Conservation (phyloP, 768 basidiomycete species). For the Boletus fagicola region DNA sequence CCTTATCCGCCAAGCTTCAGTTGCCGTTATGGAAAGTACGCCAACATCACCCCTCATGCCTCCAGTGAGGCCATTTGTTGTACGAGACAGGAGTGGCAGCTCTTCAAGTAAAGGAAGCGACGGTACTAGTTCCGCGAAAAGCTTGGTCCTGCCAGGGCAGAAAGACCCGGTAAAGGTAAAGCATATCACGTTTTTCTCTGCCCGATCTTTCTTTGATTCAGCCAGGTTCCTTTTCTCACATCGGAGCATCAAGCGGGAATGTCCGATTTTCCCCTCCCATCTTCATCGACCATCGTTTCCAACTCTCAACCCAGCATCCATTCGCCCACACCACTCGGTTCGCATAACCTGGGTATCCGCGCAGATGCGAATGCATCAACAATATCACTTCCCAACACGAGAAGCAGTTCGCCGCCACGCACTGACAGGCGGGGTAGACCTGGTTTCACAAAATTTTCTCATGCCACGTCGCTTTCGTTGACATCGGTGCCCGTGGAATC, state of each 20-base stretch:
- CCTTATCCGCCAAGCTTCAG: conserved; percentile 49
- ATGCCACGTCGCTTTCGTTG: conserved; percentile 34
- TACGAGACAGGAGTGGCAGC: conserved; percentile 49
- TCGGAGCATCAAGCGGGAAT: conserved; percentile 70
- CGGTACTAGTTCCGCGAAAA: conserved; percentile 26
- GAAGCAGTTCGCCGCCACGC: conserved; percentile 29
- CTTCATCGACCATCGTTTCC: conserved; percentile 51
- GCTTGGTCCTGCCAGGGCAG: conserved; percentile 52
- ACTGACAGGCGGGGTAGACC: conserved; percentile 22
- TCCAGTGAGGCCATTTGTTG: conserved; percentile 47
- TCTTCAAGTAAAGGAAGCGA: conserved; percentile 42
- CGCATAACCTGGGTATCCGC: conserved; percentile 23
- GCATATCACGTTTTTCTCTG: neutral
- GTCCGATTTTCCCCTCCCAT: conserved; percentile 70
- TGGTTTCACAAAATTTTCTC: conserved; percentile 27
- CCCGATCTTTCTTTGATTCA: conserved; percentile 1
- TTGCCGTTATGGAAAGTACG: conserved; percentile 52
- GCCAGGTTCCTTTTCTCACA: conserved; percentile 61
- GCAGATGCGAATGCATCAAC: conserved; percentile 39
- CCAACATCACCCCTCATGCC: conserved; percentile 39
- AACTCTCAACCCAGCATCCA: conserved; percentile 37
- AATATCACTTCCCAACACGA: conserved; percentile 41
- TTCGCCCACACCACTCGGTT: conserved; percentile 40
- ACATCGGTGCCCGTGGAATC: conserved; percentile 32
- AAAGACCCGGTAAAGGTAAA: conserved; percentile 73